A percentile compares a stretch with the other conserved stretches of the same genome.
Conservation (phyloP, 1,284 basidiomycete species). For the Chalciporus sp. region DNA sequence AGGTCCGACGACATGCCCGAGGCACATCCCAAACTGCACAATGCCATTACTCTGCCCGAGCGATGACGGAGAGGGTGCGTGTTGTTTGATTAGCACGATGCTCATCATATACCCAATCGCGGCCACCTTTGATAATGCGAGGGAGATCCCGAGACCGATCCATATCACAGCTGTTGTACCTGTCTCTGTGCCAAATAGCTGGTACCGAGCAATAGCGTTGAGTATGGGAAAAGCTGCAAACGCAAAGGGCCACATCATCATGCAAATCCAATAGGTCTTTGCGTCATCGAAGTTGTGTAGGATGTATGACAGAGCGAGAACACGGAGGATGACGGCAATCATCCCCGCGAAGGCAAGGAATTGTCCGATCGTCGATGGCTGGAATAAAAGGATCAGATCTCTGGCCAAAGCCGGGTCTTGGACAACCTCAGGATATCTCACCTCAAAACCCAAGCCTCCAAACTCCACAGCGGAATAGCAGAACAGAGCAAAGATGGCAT, state of each 20-base stretch:
- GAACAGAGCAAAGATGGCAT: constrained; percentile 65
- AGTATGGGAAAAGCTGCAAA: constrained; percentile 20
- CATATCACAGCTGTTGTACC: constrained; percentile 4
- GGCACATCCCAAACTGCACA: constrained; percentile 26
- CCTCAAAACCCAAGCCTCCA: constrained; percentile 58
- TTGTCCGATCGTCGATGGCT: too few relatives aligned
- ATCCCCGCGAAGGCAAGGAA: too few relatives aligned
- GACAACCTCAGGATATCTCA: constrained; percentile 28
- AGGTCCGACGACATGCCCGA: constrained; percentile 22
- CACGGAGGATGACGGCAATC: too few relatives aligned
- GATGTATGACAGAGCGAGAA: too few relatives aligned
- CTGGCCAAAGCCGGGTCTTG: too few relatives aligned
- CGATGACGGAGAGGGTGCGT: constrained; percentile 12
- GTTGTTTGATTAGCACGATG: constrained; percentile 22
- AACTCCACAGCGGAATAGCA: constrained; percentile 56
- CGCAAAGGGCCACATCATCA: constrained; percentile 21
- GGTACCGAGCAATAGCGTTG: constrained; percentile 15
- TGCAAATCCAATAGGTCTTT: constrained; percentile 21
- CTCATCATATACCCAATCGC: constrained; percentile 19
- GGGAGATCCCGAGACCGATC: constrained; percentile 17
- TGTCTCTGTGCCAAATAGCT: neutral
- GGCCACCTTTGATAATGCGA: constrained; percentile 23
- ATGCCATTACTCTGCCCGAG: constrained; percentile 25
- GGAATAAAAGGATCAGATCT: too few relatives aligned
- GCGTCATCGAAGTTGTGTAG: constrained; percentile 20